These are phyloP conservation scores for Podospora didyma DNA, from an alignment of 495 filamentous ascomycete genomes.

Conservation along the genomic window DNA sequence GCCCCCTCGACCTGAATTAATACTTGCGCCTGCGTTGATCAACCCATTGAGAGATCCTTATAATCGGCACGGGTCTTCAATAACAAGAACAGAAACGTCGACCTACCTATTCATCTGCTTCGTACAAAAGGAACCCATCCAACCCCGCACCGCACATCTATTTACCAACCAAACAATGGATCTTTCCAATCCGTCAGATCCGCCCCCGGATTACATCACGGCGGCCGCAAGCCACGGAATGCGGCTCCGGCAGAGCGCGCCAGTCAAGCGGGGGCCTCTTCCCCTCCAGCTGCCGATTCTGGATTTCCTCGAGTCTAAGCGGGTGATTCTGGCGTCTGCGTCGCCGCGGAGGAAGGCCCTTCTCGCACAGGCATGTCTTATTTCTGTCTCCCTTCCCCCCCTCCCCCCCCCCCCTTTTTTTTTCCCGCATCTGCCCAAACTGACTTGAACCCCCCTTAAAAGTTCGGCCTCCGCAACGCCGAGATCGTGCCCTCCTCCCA, in stretches of 20 bases:
- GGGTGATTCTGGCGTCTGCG: constrained; percentile 82
- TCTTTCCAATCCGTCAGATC: constrained; percentile 33
- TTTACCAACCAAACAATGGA: constrained; percentile 18
- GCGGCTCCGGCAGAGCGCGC: constrained; percentile 28
- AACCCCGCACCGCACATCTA: background rate
- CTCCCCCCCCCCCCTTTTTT: too few relatives aligned
- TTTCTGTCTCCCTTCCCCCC: too few relatives aligned
- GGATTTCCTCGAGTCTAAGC: constrained; percentile 61
- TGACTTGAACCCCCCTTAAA: background rate
- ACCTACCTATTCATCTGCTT: too few relatives aligned
- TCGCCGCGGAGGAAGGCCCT: constrained; percentile 82
- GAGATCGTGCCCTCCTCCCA: constrained; percentile 77
- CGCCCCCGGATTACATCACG: constrained; percentile 41
- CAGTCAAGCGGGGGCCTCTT: constrained; percentile 33
- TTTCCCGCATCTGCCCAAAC: background rate
- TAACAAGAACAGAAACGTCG: background rate
- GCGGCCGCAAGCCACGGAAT: constrained; percentile 36
- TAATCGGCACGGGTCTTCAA: too few relatives aligned
- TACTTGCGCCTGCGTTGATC: background rate
- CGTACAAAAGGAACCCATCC: background rate
- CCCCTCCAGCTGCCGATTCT: constrained; percentile 79
- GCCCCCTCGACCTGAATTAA: too few relatives aligned
- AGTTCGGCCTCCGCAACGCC: constrained; percentile 70
- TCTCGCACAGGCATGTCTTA: constrained; percentile 52
- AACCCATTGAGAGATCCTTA: background rate